These are phyloP conservation scores for Termitomyces bulborhizus DNA, from an alignment of 768 basidiomycete species.

Conservation along the genomic window DNA sequence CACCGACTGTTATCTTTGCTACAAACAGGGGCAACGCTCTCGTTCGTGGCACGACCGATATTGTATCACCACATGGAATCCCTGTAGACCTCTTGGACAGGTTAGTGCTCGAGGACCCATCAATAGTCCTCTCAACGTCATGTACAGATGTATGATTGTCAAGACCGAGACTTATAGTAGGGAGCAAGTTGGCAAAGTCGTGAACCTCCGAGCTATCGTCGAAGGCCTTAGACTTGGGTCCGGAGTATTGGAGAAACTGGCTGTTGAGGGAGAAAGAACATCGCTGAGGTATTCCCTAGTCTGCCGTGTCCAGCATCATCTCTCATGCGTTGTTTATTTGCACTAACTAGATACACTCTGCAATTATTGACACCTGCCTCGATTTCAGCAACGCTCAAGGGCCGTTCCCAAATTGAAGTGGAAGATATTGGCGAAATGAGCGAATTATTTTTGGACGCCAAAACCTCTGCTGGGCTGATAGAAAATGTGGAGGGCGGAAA, in stretches of 20 bases:
- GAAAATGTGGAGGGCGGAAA: slow-evolving; percentile 28
- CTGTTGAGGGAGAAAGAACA: slow-evolving; percentile 75
- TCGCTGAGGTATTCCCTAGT: slow-evolving; percentile 56
- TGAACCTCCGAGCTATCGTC: slow-evolving; percentile 79
- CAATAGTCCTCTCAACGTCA: not conserved
- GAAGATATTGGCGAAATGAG: slow-evolving; percentile 95
- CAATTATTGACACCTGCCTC: slow-evolving; percentile 89
- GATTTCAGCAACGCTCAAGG: slow-evolving; percentile 73
- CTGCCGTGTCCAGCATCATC: not conserved
- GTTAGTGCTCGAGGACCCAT: slow-evolving; percentile 29
- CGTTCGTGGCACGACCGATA: slow-evolving; percentile 90
- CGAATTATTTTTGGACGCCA: slow-evolving; percentile 93
- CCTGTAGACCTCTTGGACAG: slow-evolving; percentile 93
- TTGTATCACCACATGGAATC: slow-evolving; percentile 88
- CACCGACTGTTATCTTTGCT: slow-evolving; percentile 94
- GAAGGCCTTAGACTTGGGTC: slow-evolving; percentile 76
- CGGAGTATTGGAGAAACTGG: slow-evolving; percentile 75
- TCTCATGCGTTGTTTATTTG: not conserved
- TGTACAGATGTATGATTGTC: slow-evolving; percentile 82
- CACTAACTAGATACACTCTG: slow-evolving; percentile 70
- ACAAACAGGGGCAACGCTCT: slow-evolving; percentile 92
- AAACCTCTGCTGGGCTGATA: slow-evolving; percentile 61
- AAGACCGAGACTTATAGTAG: slow-evolving; percentile 80
- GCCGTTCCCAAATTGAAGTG: slow-evolving; percentile 72
- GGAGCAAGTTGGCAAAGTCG: slow-evolving; percentile 81